Base-by-base conservation (phyloP, 2,329 filamentous ascomycete species). In the Cladobotryum protrusum region DNA sequence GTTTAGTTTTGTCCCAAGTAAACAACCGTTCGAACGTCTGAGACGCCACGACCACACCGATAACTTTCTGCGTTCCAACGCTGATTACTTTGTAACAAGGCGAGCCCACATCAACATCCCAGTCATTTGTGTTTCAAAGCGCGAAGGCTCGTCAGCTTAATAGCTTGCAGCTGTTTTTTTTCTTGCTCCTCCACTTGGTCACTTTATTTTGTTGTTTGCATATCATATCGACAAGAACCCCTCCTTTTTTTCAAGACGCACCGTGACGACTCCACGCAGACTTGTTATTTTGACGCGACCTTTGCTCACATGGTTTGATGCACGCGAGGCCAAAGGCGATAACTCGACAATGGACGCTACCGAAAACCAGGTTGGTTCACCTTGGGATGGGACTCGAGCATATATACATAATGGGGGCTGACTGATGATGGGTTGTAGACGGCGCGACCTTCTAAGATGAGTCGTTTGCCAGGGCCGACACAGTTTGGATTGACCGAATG, bases 401-500 rank as follows among this genome's bases (percentile, higher is more conserved):
- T 29, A 8, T 8, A 24, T 29, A 17, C 20, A 18, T 29, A 14
- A 19, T 14, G 13, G 6, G 24, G 24, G 11, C 24, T 29, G 24
- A 29, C 24, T 29, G 24, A 29, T 29, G 2, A 8, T 29, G 24
- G 24, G 24, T 15, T 14, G 41, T 48, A 66, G 64, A 42, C 57
- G 13, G 57, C 62, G 54, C 58, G 64, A 55, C 54, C 44, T 48
- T 66, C 63, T 40, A 67, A 61, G 42, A 55, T 57, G 41, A 68
- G 65, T 53, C 61, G 65, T 15, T 53, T 68, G 29, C 65, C 63
- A 18, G 61, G 60, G 8, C 65, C 64, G 46, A 56, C 59, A 5
- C 53, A 58, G 34, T 52, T 57, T 33, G 52, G 68, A 3, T 71
- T 83, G 14, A 65, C 72, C 9, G 80, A 83, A 59, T 76, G 81